Conservation (phyloP, 2,329 filamentous ascomycete genomes). For the Xylariaceae sp. region DNA sequence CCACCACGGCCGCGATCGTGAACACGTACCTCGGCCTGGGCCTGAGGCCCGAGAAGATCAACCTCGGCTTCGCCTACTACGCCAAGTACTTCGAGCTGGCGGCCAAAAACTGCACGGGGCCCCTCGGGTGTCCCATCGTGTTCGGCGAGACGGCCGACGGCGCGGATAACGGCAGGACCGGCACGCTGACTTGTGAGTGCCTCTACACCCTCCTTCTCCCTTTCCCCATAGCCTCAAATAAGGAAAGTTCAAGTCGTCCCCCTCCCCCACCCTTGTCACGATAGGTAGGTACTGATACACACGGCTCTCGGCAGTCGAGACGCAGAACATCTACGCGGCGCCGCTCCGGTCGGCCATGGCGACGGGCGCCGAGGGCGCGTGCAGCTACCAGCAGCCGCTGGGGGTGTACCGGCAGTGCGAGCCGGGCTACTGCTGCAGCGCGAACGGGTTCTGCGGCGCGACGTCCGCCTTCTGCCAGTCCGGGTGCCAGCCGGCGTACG, state of each 20-base stretch:
- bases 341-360: too few relatives aligned
- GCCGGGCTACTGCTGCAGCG: constrained; percentile 1
- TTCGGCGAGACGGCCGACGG: constrained; percentile 2
- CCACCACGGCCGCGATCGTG: background rate
- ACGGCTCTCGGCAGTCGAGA: too few relatives aligned
- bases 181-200: constrained; percentile 7
- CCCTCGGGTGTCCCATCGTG: constrained; percentile 4
- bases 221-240: too few relatives aligned
- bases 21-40: constrained; percentile 6
- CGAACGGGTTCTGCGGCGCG: constrained; percentile 4
- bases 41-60: constrained; percentile 6
- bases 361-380: too few relatives aligned
- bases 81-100: constrained; percentile 9
- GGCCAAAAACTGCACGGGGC: background rate
- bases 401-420: constrained; percentile 2
- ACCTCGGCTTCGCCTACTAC: constrained; percentile 9
- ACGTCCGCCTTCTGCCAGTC: constrained; percentile 1
- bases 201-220: too few relatives aligned
- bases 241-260: too few relatives aligned
- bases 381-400: too few relatives aligned
- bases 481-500: constrained; percentile 6
- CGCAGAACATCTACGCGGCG: too few relatives aligned
- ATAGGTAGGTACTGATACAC: too few relatives aligned
- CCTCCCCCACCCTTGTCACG: too few relatives aligned
- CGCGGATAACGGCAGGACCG: constrained; percentile 5